A percentile compares a stretch with the other conserved stretches of the same genome.
Evolutionary conservation across 306 rosid species (phyloP).

Genomic region (Hylodesmum podocarpum): DNA sequence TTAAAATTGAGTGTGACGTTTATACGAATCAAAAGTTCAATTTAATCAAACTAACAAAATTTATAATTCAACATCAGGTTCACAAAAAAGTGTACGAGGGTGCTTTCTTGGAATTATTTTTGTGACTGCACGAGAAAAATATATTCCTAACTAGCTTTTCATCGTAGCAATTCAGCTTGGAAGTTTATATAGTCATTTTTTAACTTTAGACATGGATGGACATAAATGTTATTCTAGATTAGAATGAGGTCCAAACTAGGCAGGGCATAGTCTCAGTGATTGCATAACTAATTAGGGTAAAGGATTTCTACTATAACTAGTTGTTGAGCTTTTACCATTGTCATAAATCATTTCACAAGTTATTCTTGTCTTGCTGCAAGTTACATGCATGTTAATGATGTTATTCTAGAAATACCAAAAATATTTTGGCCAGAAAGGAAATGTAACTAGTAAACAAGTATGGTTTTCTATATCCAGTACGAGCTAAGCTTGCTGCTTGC

Average conservation of each 20-base stretch:
- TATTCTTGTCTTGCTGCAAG: neutral
- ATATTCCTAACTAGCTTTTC: too few relatives aligned
- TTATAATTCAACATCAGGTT: too few relatives aligned
- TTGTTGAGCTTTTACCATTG: neutral
- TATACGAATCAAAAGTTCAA: too few relatives aligned
- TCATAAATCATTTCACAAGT: neutral
- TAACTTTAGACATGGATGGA: neutral
- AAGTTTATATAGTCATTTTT: neutral
- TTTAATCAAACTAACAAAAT: too few relatives aligned
- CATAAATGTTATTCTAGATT: neutral
- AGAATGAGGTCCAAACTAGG: neutral
- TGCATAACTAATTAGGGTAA: neutral
- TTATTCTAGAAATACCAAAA: slow-evolving; percentile 1
- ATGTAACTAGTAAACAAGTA: neutral
- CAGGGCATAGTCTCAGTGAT: neutral
- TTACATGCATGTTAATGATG: slow-evolving; percentile 2
- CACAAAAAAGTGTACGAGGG: too few relatives aligned
- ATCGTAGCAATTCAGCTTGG: neutral
- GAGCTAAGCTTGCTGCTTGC: slow-evolving; percentile 20
- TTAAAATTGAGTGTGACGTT: too few relatives aligned
- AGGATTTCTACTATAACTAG: neutral
- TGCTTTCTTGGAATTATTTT: too few relatives aligned
- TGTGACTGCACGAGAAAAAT: too few relatives aligned
- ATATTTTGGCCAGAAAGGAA: neutral
- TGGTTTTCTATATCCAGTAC: neutral